phyloP scores from a whole-genome alignment of 345 rosid species.

The Eucalyptus sp. region DNA sequence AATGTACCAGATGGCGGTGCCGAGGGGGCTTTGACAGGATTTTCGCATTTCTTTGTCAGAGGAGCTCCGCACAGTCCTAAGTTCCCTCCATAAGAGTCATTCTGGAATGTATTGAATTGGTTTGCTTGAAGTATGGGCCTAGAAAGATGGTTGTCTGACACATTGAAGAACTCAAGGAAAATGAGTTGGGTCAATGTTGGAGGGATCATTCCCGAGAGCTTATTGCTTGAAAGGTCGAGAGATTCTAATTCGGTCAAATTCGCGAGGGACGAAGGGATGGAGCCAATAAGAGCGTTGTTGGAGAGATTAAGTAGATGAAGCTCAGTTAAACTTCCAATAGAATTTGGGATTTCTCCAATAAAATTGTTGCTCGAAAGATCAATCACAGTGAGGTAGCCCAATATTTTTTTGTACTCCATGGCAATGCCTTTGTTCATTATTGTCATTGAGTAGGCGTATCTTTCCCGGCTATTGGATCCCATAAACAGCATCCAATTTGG shows the following conservation, averaged over 20 bases:
- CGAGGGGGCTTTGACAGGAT: neutral
- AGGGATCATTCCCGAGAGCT: constrained; percentile 4
- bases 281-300: neutral
- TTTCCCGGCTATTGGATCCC: too few species aligned
- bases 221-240: constrained; percentile 1
- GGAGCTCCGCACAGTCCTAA: neutral
- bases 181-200: neutral
- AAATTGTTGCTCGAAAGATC: neutral
- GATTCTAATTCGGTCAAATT: neutral
- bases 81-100: neutral
- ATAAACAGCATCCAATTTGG: too few species aligned
- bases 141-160: neutral
- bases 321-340: neutral
- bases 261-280: neutral
- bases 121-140: neutral
- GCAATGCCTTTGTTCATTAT: neutral
- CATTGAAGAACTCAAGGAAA: neutral
- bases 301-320: neutral
- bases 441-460: neutral
- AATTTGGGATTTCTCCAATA: neutral
- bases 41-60: neutral
- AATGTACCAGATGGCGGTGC: neutral
- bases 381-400: neutral
- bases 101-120: neutral
- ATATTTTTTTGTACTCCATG: neutral